Conservation (phyloP, 768 basidiomycete species). For the Phallus indusiatus region DNA sequence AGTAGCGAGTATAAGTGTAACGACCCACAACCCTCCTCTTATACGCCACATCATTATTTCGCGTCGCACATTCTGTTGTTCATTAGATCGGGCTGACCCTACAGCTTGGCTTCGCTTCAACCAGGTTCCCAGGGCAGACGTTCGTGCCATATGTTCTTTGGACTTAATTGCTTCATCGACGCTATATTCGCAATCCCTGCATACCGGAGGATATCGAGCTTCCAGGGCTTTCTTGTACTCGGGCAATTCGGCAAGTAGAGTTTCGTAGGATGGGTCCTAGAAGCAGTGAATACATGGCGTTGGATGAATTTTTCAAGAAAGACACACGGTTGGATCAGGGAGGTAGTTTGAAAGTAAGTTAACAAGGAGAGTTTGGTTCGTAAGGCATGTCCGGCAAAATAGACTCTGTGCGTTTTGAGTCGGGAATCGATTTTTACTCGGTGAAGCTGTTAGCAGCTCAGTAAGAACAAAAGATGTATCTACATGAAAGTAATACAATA, state of each 20-base stretch:
- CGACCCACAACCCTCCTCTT: conserved; percentile 52
- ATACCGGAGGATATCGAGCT: conserved; percentile 82
- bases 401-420: conserved; percentile 41
- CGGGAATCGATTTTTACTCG: conserved; percentile 59
- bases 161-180: conserved; percentile 75
- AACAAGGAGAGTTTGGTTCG: conserved; percentile 84
- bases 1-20: conserved; percentile 24
- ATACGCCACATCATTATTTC: conserved; percentile 60
- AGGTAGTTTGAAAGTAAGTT: conserved; percentile 75
- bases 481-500: conserved; percentile 21
- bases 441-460: conserved; percentile 40
- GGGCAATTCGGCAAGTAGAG: conserved; percentile 54
- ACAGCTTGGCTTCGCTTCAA: conserved; percentile 38
- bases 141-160: conserved; percentile 76
- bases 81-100: conserved; percentile 26
- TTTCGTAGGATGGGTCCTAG: conserved; percentile 65
- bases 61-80: conserved; percentile 32
- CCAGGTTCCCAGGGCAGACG: conserved; percentile 64
- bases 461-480: not conserved
- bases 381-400: conserved; percentile 69
- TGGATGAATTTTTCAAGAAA: conserved; percentile 30
- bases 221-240: conserved; percentile 70
- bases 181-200: conserved; percentile 57
- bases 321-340: conserved; percentile 62
- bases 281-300: conserved; percentile 3